Evolutionary conservation across 805 yeast species (phyloP).

Genomic region (Saturnispora diversa): DNA sequence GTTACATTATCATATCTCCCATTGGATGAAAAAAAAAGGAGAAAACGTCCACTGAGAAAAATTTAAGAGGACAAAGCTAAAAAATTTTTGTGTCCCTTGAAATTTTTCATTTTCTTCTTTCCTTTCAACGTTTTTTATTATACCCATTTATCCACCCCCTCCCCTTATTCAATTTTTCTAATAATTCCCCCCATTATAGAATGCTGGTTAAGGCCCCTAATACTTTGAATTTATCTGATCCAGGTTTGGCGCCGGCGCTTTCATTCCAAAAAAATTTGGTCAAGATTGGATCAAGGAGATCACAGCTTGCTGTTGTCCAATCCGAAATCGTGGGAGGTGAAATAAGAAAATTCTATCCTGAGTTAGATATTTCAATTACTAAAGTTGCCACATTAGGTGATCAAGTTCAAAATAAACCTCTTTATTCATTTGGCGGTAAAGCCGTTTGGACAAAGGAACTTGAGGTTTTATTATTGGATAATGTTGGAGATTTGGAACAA

Average conservation of each 20-base stretch:
- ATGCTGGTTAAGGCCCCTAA: constrained; percentile 11
- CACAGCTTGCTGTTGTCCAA: constrained; percentile 81
- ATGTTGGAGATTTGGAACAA: constrained; percentile 54
- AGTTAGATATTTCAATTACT: constrained; percentile 61
- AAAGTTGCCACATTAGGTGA: constrained; percentile 88
- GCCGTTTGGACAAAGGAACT: constrained; percentile 94
- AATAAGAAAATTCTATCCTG: constrained; percentile 52
- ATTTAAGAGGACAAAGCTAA: too few relatives aligned
- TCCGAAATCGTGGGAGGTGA: constrained; percentile 59
- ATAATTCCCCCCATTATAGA: background rate
- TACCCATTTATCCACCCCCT: background rate
- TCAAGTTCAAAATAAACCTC: constrained; percentile 72
- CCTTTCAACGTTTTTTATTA: constrained; percentile 4
- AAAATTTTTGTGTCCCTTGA: too few relatives aligned
- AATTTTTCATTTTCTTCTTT: too few relatives aligned
- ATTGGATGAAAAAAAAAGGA: constrained; percentile 4
- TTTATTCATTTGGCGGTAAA: constrained; percentile 94
- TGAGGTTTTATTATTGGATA: constrained; percentile 65
- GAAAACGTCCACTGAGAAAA: too few relatives aligned
- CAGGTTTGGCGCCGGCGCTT: constrained; percentile 8
- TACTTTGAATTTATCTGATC: constrained; percentile 11
- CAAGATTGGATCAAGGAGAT: constrained; percentile 81
- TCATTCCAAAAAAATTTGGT: constrained; percentile 15
- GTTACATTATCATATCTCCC: background rate
- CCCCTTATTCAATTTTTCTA: too few relatives aligned